A percentile compares a stretch with the other conserved stretches of the same genome.
These are phyloP conservation scores for Trichoderma cornu-damae DNA, from an alignment of 2,329 filamentous ascomycete genomes.

Conservation along the genomic window DNA sequence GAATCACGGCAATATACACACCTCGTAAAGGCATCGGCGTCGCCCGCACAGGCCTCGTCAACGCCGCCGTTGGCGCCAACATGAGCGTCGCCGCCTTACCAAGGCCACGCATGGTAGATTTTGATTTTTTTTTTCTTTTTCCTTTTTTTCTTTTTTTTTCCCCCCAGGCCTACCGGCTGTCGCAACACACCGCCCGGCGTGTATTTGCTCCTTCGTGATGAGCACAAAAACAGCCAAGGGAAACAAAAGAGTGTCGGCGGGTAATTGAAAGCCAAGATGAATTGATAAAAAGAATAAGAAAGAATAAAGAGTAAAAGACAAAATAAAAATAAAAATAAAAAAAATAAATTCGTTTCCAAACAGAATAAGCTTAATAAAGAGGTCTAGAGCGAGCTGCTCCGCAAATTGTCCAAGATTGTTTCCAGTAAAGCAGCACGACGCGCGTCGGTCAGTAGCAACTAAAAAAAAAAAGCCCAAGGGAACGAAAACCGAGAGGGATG, in stretches of 20 bases:
- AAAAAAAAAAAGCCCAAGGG: not conserved
- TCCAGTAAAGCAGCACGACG: not conserved
- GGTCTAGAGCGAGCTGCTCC: conserved; percentile 9
- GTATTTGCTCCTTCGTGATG: not conserved
- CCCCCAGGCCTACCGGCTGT: too few relatives aligned
- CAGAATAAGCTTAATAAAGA: conserved; percentile 15
- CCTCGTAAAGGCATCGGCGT: not conserved
- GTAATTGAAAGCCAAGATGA: not conserved
- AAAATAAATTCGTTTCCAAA: not conserved
- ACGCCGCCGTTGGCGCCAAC: conserved; percentile 12
- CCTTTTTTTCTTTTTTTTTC: too few relatives aligned
- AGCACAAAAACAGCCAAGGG: not conserved
- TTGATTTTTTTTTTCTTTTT: too few relatives aligned
- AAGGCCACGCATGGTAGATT: conserved; percentile 17
- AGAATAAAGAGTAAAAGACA: not conserved
- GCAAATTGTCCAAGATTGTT: not conserved
- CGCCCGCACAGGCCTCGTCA: not conserved
- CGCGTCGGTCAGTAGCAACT: not conserved
- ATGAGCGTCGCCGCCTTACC: conserved; percentile 11
- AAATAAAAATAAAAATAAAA: too few relatives aligned
- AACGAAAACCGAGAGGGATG: not conserved
- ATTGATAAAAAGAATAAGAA: not conserved
- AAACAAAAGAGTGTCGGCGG: not conserved
- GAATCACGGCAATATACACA: not conserved
- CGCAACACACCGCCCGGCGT: not conserved